Base-by-base conservation (phyloP, 2,329 filamentous ascomycete species). In the Curvularia eragrostidis region DNA sequence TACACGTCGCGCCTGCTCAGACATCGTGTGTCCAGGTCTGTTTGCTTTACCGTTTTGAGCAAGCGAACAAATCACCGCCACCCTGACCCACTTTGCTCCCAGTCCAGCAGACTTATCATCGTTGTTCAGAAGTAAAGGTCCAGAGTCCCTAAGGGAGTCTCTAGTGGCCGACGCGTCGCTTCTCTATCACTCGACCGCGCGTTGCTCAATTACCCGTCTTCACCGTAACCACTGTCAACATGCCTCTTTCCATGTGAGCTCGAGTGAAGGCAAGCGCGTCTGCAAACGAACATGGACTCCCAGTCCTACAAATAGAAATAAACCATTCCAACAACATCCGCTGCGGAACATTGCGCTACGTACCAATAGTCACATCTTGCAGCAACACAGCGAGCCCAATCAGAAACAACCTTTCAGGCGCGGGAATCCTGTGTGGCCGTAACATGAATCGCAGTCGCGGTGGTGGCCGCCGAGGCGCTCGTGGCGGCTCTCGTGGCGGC, bases 381-480 rank as follows among this genome's bases (percentile, higher is more conserved):
- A 26, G 8, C 46, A 23, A 12, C 7, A 54, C 15, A 55, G 41
- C 18, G 38, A 61, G 36, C 48, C 30, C 5, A 55, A 13, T 57
- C 56, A 10, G 49, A 58, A 10, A 49, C 47, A 4, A 59, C 49
- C 24, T 51, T 48, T 56, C 26, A 56, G 54, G 5, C 51, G 43
- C 12, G 43, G 34, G 21, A 18, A 18, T n/a, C 49, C 42, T 49
- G 18, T 38, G 26, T 15, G 30, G 19, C 44, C 46, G 9, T n/a
- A 58, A 19, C 21, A 70, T 70, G 67, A 18, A 58, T 30, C 51
- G 38, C 3, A 34, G 48, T 47, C 30, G 58, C 24, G 49, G 39
- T 4, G 28, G 49, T 46, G 53, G 52, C 28, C 51, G 48, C 7
- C 54, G 55, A 47, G 52, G 53, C 39, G 60, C 54, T 34, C 46